Percentiles rank a stretch among this genome's conserved stretches.
These are phyloP conservation scores for Septoria linicola DNA, from an alignment of 2,329 filamentous ascomycete genomes.

Conservation along the genomic window DNA sequence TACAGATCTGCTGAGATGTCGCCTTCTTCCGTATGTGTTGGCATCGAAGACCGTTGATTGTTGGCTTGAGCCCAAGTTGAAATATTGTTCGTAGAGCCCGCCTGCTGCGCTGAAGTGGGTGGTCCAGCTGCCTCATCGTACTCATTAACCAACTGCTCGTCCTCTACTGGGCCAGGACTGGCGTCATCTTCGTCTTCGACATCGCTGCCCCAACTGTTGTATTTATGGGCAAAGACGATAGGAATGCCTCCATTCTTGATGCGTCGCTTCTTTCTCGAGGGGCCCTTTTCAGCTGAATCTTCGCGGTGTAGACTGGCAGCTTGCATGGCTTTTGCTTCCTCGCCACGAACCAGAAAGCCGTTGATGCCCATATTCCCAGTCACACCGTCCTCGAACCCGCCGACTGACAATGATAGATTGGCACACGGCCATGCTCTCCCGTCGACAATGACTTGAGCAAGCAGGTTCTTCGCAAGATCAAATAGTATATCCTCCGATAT, in stretches of 20 bases:
- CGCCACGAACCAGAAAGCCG: slow-evolving; percentile 72
- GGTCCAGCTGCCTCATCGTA: slow-evolving; percentile 8
- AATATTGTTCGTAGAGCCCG: not conserved
- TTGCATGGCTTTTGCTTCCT: slow-evolving; percentile 54
- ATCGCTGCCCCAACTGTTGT: slow-evolving; percentile 26
- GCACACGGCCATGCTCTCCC: slow-evolving; percentile 84
- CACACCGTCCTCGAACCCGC: slow-evolving; percentile 87
- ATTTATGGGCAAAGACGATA: slow-evolving; percentile 37
- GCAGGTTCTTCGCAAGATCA: slow-evolving; percentile 70
- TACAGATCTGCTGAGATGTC: slow-evolving; percentile 37
- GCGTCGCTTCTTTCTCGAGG: slow-evolving; percentile 39
- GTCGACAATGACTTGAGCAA: slow-evolving; percentile 75
- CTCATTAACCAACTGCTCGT: slow-evolving; percentile 3
- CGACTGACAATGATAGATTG: slow-evolving; percentile 85
- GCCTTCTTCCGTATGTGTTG: not conserved
- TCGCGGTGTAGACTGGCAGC: slow-evolving; percentile 24
- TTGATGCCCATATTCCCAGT: slow-evolving; percentile 83
- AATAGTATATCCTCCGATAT: slow-evolving; percentile 73
- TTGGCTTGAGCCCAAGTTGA: slow-evolving; percentile 20
- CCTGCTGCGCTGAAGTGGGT: slow-evolving; percentile 15
- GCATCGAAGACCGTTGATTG: not conserved
- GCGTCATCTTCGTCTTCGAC: slow-evolving; percentile 15
- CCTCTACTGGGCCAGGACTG: slow-evolving; percentile 10
- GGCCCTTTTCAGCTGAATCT: slow-evolving; percentile 29
- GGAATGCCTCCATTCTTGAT: slow-evolving; percentile 38